phyloP scores from a whole-genome alignment of 2,329 filamentous ascomycete species.

The Fusarium sp. region DNA sequence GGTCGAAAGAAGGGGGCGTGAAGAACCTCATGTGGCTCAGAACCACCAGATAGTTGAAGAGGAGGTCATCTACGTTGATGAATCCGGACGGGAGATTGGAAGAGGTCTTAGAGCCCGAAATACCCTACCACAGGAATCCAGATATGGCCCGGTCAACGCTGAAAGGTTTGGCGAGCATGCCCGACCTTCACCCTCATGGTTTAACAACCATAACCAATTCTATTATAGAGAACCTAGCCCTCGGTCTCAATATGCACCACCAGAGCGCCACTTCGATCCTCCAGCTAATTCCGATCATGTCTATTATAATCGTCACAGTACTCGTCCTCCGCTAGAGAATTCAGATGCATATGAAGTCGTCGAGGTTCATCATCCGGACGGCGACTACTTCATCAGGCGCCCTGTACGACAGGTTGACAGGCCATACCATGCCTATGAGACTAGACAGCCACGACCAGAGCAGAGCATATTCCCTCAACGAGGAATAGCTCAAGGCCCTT shows the following conservation, averaged over 20 bases:
- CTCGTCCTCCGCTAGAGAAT: conserved; percentile 3
- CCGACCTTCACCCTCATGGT: conserved; percentile 9
- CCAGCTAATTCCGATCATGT: background rate
- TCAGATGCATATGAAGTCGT: conserved; percentile 57
- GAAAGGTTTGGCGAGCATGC: conserved; percentile 1
- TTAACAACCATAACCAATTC: conserved; percentile 8
- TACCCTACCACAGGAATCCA: conserved; percentile 14
- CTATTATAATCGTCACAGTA: conserved; percentile 17
- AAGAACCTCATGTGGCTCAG: background rate
- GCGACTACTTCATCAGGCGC: conserved; percentile 58
- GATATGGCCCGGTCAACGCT: conserved; percentile 9
- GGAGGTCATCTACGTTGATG: conserved; percentile 42
- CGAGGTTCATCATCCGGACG: conserved; percentile 55
- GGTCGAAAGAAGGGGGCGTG: background rate
- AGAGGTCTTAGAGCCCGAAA: conserved; percentile 32
- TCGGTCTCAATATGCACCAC: conserved; percentile 9
- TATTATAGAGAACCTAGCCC: conserved; percentile 20
- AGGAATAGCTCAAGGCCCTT: background rate
- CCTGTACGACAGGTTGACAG: conserved; percentile 48
- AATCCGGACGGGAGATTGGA: conserved; percentile 38
- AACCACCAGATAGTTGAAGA: conserved; percentile 23
- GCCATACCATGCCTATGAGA: conserved; percentile 41
- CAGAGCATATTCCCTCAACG: conserved; percentile 13
- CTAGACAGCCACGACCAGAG: conserved; percentile 18
- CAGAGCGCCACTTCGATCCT: conserved; percentile 11